Percentiles rank a stretch among this genome's conserved stretches.
These are phyloP conservation scores for Paragyromitra xinjiangensis DNA, from an alignment of 495 filamentous ascomycete genomes.

Conservation along the genomic window DNA sequence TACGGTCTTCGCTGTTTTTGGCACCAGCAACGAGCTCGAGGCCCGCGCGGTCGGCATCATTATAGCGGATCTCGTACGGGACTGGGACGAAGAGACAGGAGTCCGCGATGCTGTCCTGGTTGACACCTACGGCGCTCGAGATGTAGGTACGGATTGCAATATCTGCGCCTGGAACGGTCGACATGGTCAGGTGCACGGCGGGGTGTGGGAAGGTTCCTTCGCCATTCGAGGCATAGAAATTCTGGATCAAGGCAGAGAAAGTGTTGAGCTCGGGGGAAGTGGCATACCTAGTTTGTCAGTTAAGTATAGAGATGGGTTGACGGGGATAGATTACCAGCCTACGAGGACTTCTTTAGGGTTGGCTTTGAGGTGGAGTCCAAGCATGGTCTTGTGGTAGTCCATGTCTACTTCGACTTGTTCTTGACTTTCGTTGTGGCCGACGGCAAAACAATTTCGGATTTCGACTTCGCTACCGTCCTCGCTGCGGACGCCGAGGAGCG, in stretches of 20 bases:
- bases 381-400: constrained; percentile 99
- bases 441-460: constrained; percentile 94
- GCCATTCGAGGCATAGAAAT: constrained; percentile 97
- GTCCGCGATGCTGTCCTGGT: constrained; percentile 90
- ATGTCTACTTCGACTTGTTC: constrained; percentile 99
- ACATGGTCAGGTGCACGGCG: constrained; percentile 93
- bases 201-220: constrained; percentile 97
- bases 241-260: constrained; percentile 97
- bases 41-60: constrained; percentile 89
- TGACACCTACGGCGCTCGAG: constrained; percentile 91
- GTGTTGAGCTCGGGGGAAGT: constrained; percentile 95
- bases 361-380: constrained; percentile 88
- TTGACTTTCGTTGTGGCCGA: constrained; percentile 95
- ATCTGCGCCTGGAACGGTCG: constrained; percentile 81
- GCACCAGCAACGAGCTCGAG: constrained; percentile 85
- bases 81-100: constrained; percentile 96
- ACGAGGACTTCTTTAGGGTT: constrained; percentile 93
- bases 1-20: constrained; percentile 77
- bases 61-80: constrained; percentile 88
- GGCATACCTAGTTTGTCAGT: constrained; percentile 69
- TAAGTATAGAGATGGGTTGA: no score
- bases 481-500: constrained; percentile 86
- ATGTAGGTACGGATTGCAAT: constrained; percentile 92
- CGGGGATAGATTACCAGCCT: constrained; percentile 69
- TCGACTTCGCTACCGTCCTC: constrained; percentile 97